These are phyloP conservation scores for Nitzschia sp. DNA, from an alignment of 108 stramenopile species.

Conservation along the genomic window DNA sequence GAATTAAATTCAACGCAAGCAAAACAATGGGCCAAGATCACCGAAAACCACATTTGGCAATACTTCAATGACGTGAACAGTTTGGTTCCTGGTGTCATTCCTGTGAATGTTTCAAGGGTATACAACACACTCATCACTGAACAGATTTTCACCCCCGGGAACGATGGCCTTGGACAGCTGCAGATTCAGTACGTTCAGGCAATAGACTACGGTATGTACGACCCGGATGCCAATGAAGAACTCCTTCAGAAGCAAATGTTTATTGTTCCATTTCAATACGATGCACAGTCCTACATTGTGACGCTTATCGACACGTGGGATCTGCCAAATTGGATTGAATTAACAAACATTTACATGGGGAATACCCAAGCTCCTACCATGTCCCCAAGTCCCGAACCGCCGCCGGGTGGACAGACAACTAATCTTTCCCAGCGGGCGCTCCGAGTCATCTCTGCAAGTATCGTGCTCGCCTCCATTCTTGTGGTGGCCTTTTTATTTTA, in stretches of 20 bases:
- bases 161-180: not conserved
- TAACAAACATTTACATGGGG: conserved; percentile 12
- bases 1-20: not conserved
- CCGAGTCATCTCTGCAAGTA: conserved; percentile 19
- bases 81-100: not conserved
- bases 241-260: conserved; percentile 9
- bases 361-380: not conserved
- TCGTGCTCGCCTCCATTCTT: conserved; percentile 15
- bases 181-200: conserved; percentile 19
- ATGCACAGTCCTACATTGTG: conserved; percentile 20
- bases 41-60: conserved; percentile 5
- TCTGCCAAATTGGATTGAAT: conserved; percentile 8
- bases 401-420: not conserved
- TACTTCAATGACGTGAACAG: conserved; percentile 6
- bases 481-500: conserved; percentile 34
- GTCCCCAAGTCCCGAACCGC: not conserved
- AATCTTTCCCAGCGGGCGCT: not conserved
- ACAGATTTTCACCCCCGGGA: not conserved
- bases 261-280: conserved; percentile 22
- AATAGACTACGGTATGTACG: not conserved
- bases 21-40: conserved; percentile 20
- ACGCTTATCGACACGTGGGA: conserved; percentile 1
- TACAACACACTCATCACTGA: not conserved
- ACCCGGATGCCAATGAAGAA: not conserved
- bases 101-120: conserved; percentile 10